These are phyloP conservation scores for Termitomyces sp. DNA, from an alignment of 768 basidiomycete genomes.

Conservation along the genomic window DNA sequence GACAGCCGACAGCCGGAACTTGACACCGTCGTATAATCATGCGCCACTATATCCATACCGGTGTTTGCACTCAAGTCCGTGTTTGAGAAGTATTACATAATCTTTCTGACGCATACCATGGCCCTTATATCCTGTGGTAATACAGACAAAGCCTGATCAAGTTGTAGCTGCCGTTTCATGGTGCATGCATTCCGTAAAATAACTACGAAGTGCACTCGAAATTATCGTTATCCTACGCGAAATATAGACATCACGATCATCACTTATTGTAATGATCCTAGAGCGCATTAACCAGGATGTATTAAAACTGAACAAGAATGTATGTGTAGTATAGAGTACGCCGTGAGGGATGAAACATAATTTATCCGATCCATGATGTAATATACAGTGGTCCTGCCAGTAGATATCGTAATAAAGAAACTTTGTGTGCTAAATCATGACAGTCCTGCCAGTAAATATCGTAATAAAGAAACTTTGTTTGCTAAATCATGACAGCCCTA, in stretches of 20 bases:
- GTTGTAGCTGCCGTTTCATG: not conserved
- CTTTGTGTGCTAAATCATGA: not conserved
- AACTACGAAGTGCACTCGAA: not conserved
- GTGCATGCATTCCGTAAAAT: not conserved
- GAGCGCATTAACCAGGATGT: not conserved
- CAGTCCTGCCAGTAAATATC: not conserved
- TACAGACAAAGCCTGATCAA: not conserved
- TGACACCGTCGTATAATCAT: not conserved
- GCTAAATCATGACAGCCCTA: not conserved
- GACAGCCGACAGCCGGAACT: slow-evolving; percentile 5
- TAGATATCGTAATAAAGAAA: not conserved
- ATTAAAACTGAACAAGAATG: not conserved
- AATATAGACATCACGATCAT: not conserved
- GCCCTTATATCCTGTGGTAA: not conserved
- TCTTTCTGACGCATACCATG: not conserved
- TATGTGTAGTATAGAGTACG: not conserved
- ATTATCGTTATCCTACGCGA: not conserved
- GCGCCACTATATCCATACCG: slow-evolving; percentile 2
- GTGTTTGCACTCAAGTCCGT: not conserved
- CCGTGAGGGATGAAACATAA: not conserved
- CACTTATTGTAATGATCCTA: too few species aligned
- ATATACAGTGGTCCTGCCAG: not conserved
- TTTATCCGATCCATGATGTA: not conserved
- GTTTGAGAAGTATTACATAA: not conserved
- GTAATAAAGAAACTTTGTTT: not conserved